These are phyloP conservation scores for Pogostemon cablin DNA, from an alignment of 257 asterid species.

Conservation along the genomic window DNA sequence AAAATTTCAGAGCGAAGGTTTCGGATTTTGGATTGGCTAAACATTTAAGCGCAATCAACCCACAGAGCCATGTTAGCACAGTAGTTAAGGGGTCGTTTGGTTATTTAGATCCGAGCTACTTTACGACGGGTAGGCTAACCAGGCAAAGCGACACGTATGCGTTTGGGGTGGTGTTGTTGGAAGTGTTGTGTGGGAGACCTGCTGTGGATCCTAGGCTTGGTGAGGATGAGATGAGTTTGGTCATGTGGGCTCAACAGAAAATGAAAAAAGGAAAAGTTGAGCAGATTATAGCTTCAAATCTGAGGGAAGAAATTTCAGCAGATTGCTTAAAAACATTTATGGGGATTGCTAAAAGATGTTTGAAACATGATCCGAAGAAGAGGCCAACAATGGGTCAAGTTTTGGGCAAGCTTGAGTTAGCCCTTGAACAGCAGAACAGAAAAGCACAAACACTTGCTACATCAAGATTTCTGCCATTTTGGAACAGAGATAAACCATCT, in stretches of 20 bases:
- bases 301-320: neutral
- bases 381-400: neutral
- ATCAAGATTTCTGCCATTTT: neutral
- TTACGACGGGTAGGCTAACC: too few species aligned
- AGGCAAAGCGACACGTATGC: neutral
- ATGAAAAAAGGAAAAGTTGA: slow-evolving; percentile 37
- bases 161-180: slow-evolving; percentile 11
- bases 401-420: slow-evolving; percentile 6
- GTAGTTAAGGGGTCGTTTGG: neutral
- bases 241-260: slow-evolving; percentile 45
- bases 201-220: neutral
- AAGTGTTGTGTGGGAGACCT: slow-evolving; percentile 4
- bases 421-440: slow-evolving; percentile 11
- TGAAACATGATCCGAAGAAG: slow-evolving; percentile 13
- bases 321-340: slow-evolving; percentile 4
- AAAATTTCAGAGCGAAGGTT: too few species aligned
- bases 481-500: slow-evolving; percentile 16
- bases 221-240: neutral
- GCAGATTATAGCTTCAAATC: slow-evolving; percentile 39
- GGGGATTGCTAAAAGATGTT: slow-evolving; percentile 3
- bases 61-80: slow-evolving; percentile 5
- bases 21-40: too few species aligned
- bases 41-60: too few species aligned
- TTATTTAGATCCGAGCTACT: neutral
- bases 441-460: neutral